These are phyloP conservation scores for Myxozyma melibiosi DNA, from an alignment of 805 yeast genomes.

Conservation along the genomic window DNA sequence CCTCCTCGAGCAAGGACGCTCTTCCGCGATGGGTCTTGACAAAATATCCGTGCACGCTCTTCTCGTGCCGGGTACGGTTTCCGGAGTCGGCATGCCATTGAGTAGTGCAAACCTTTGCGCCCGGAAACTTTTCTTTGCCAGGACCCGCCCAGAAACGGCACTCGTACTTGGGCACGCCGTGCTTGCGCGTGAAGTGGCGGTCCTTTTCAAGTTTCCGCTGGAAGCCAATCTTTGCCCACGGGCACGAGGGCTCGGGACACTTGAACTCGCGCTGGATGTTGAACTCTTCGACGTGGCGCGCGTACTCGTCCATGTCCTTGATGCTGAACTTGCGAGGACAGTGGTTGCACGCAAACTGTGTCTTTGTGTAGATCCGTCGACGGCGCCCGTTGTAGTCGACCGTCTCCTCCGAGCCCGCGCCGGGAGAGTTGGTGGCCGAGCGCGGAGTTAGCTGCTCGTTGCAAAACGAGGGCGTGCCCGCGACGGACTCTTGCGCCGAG, in stretches of 20 bases:
- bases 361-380: slow-evolving; percentile 26
- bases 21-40: slow-evolving; percentile 20
- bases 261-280: slow-evolving; percentile 35
- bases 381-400: slow-evolving; percentile 29
- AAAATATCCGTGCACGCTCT: slow-evolving; percentile 36
- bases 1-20: slow-evolving; percentile 13
- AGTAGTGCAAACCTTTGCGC: slow-evolving; percentile 36
- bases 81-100: slow-evolving; percentile 41
- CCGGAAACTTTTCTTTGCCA: slow-evolving; percentile 36
- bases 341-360: slow-evolving; percentile 25
- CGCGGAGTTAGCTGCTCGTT: not conserved
- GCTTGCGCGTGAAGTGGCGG: slow-evolving; percentile 37
- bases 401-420: not conserved
- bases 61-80: slow-evolving; percentile 37
- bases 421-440: slow-evolving; percentile 1
- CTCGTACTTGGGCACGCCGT: slow-evolving; percentile 38
- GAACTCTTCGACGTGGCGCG: slow-evolving; percentile 24
- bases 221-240: slow-evolving; percentile 38
- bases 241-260: slow-evolving; percentile 36
- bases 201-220: slow-evolving; percentile 38
- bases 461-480: not conserved
- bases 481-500: not conserved
- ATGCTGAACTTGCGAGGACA: slow-evolving; percentile 24
- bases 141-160: slow-evolving; percentile 38
- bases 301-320: slow-evolving; percentile 15